Conservation (phyloP, 768 basidiomycete species). For the Porphyrellus cyaneotinctus region DNA sequence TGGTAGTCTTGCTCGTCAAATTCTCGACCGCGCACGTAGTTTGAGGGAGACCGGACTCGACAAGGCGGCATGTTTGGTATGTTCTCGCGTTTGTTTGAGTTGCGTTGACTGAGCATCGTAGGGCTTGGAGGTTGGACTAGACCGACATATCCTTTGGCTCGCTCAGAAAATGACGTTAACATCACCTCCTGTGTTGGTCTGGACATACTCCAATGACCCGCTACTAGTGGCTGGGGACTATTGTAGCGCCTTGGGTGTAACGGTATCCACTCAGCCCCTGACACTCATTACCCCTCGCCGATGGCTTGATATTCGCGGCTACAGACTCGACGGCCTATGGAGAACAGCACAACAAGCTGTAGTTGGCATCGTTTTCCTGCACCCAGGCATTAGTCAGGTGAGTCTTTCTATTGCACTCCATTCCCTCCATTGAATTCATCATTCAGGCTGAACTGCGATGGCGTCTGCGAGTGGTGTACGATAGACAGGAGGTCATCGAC, state of each 20-base stretch:
- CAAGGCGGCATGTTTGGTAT: conserved; percentile 31
- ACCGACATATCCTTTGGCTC: conserved; percentile 28
- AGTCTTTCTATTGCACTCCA: conserved; percentile 16
- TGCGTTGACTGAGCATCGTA: conserved; percentile 9
- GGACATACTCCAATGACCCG: conserved; percentile 59
- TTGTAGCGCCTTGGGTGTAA: conserved; percentile 53
- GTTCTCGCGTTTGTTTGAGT: conserved; percentile 10
- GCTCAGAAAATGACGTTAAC: conserved; percentile 43
- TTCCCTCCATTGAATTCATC: conserved; percentile 7
- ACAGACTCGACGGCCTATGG: conserved; percentile 60
- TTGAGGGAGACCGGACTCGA: conserved; percentile 24
- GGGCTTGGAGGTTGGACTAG: conserved; percentile 12
- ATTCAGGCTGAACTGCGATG: conserved; percentile 63
- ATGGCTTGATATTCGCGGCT: conserved; percentile 73
- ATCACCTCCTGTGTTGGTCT: conserved; percentile 55
- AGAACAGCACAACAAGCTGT: conserved; percentile 67
- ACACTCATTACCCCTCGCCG: conserved; percentile 59
- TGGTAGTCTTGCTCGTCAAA: conserved; percentile 12
- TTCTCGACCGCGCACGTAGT: conserved; percentile 15
- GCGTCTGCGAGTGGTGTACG: conserved; percentile 68
- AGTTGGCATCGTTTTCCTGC: conserved; percentile 58
- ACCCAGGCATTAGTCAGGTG: conserved; percentile 74
- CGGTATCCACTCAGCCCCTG: conserved; percentile 42
- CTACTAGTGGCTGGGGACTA: conserved; percentile 54
- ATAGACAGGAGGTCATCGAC: conserved; percentile 71